Evolutionary conservation across 2,329 filamentous ascomycete genomes (phyloP).

Genomic region (Fusarium secorum): DNA sequence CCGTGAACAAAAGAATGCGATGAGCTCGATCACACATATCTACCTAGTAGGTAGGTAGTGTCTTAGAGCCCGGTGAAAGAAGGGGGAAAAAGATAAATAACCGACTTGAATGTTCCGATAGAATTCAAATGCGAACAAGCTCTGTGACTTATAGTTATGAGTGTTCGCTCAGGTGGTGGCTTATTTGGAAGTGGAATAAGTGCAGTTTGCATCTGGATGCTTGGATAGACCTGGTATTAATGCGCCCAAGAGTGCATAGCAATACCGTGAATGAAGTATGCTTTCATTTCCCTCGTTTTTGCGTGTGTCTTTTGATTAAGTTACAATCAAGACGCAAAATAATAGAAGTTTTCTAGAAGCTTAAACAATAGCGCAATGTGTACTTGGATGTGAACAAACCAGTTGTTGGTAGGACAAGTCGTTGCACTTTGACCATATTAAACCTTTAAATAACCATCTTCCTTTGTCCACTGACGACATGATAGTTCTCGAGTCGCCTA

Average conservation of each 20-base stretch:
- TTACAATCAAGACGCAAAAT: background rate
- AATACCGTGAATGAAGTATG: background rate
- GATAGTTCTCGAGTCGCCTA: background rate
- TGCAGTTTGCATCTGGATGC: background rate
- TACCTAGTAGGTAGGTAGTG: background rate
- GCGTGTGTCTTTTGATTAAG: background rate
- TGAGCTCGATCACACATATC: constrained; percentile 1
- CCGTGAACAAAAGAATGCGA: background rate
- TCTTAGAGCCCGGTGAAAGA: background rate
- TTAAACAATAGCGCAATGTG: background rate
- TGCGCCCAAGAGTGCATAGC: background rate
- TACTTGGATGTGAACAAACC: background rate
- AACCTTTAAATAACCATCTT: background rate
- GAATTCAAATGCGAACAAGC: background rate
- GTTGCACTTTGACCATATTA: background rate
- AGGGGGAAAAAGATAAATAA: background rate
- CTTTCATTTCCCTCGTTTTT: background rate
- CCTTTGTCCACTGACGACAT: background rate
- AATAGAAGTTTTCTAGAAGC: background rate
- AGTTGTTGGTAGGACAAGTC: background rate
- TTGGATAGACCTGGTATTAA: background rate
- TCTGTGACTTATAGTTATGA: background rate
- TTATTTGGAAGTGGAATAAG: background rate
- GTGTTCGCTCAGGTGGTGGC: background rate
- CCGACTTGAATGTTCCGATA: background rate